Percentiles rank a stretch among this genome's conserved stretches.
phyloP scores from a whole-genome alignment of 78 protist species.

The Bodo saltans region DNA sequence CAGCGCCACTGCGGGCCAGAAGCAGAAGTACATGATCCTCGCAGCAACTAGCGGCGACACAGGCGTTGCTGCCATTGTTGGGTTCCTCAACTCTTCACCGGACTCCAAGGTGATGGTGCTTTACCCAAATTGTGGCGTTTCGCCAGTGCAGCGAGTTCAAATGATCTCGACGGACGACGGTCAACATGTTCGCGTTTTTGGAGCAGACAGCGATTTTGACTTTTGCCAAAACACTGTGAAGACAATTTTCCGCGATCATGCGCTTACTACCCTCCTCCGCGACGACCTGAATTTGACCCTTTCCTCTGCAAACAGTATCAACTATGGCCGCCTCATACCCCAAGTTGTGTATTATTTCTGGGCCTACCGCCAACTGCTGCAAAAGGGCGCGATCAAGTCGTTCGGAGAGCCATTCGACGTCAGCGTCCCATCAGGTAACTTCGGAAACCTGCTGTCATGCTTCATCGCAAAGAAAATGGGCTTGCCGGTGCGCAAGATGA shows the following conservation, averaged over 20 bases:
- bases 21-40: slow-evolving; percentile 33
- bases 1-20: slow-evolving; percentile 9
- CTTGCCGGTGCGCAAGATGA: slow-evolving; percentile 39
- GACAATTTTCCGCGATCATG: slow-evolving; percentile 4
- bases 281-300: background rate
- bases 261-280: background rate
- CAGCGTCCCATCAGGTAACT: slow-evolving; percentile 62
- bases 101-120: slow-evolving; percentile 55
- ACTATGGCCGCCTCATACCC: slow-evolving; percentile 55
- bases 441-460: slow-evolving; percentile 52
- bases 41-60: slow-evolving; percentile 83
- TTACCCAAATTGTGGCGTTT: slow-evolving; percentile 57
- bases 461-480: slow-evolving; percentile 46
- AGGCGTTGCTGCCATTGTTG: slow-evolving; percentile 69
- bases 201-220: slow-evolving; percentile 34
- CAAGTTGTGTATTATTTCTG: slow-evolving; percentile 43
- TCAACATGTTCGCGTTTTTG: slow-evolving; percentile 19
- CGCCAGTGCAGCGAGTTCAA: slow-evolving; percentile 30
- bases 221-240: slow-evolving; percentile 31
- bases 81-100: slow-evolving; percentile 38
- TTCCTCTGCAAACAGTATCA: slow-evolving; percentile 49
- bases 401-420: slow-evolving; percentile 35
- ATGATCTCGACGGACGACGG: slow-evolving; percentile 15
- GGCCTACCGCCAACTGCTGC: slow-evolving; percentile 18
- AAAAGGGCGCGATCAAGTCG: background rate